Evolutionary conservation across 495 filamentous ascomycete genomes (phyloP).

Genomic region (Staphylotrichum tortipilum): DNA sequence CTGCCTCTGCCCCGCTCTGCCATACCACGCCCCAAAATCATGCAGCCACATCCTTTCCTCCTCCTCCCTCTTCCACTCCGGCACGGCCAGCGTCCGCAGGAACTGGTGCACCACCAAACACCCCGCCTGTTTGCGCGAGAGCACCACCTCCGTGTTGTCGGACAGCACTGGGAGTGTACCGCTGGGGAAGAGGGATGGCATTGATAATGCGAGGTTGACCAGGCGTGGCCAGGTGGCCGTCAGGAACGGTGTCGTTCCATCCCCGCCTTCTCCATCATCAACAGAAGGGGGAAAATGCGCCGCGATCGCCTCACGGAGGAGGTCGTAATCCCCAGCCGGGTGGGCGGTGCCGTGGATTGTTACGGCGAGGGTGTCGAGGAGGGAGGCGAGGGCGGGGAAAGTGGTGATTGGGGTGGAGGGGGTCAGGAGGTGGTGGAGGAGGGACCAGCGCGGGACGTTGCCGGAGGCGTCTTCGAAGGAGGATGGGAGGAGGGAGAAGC

Average conservation of each 20-base stretch:
- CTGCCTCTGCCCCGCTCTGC: constrained; percentile 12
- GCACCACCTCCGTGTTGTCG: no score
- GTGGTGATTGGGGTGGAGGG: constrained; percentile 34
- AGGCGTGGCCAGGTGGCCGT: background rate
- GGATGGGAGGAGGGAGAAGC: constrained; percentile 16
- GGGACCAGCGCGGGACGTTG: constrained; percentile 20
- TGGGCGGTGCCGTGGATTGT: constrained; percentile 2
- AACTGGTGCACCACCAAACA: constrained; percentile 19
- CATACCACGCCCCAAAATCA: constrained; percentile 22
- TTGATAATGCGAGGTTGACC: background rate
- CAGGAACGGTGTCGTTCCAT: background rate
- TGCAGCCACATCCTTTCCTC: constrained; percentile 14
- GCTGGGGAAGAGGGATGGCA: background rate
- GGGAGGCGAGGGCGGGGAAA: constrained; percentile 34
- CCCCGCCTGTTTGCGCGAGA: constrained; percentile 6
- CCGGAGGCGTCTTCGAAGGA: constrained; percentile 5
- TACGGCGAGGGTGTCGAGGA: constrained; percentile 31
- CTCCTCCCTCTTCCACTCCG: constrained; percentile 13
- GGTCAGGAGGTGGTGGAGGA: constrained; percentile 45
- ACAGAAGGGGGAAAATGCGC: background rate
- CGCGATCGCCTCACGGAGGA: constrained; percentile 1
- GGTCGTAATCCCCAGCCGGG: constrained; percentile 6
- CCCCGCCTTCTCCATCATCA: no score
- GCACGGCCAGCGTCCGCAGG: constrained; percentile 9
- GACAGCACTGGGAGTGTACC: no score